Conservation (phyloP, 371 early-diverging fungal genomes). For the Mucor lusitanicus region DNA sequence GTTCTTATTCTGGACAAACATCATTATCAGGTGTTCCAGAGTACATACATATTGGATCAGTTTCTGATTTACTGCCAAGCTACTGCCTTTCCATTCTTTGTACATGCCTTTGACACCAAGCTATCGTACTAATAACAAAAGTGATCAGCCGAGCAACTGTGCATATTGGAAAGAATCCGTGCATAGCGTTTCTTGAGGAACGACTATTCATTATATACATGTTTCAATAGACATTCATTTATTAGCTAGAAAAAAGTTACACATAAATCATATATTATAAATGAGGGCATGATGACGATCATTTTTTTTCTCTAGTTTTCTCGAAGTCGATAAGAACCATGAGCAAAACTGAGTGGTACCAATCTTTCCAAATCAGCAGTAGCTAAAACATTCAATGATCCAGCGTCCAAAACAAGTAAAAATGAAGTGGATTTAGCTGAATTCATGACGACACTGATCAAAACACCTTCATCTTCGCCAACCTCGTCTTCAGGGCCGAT, state of each 20-base stretch:
- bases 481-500: constrained; percentile 38
- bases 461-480: constrained; percentile 77
- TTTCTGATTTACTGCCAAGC: no score
- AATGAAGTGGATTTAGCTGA: constrained; percentile 64
- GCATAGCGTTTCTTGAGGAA: neutral
- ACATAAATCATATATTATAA: neutral
- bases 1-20: no score
- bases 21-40: no score
- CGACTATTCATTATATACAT: neutral
- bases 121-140: neutral
- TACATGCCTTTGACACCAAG: neutral
- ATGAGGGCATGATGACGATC: constrained; percentile 1
- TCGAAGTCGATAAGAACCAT: constrained; percentile 32
- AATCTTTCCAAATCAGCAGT: constrained; percentile 62
- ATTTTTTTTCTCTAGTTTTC: constrained; percentile 4
- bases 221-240: neutral
- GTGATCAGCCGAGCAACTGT: neutral
- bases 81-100: no score
- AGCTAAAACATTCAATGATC: constrained; percentile 63
- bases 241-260: neutral
- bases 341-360: constrained; percentile 68
- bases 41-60: no score
- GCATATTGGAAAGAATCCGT: neutral
- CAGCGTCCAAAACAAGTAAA: constrained; percentile 74
- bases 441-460: constrained; percentile 75